Evolutionary conservation across 495 filamentous ascomycete genomes (phyloP).

Genomic region (Aspergillus carlsbadensis): DNA sequence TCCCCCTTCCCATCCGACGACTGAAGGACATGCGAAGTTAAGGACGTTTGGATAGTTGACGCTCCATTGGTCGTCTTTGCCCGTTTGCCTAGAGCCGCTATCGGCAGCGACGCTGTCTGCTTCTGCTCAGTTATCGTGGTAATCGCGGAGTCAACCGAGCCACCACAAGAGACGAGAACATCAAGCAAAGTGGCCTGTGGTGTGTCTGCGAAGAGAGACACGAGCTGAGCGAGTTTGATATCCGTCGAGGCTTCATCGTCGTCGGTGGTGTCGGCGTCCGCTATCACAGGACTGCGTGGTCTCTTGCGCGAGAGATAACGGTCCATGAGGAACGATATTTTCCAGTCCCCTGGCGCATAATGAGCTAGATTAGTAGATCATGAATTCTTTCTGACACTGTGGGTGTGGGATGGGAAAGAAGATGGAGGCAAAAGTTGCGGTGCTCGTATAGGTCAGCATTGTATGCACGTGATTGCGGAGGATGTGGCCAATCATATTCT

Average conservation of each 20-base stretch:
- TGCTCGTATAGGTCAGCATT: too few relatives aligned
- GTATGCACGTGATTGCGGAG: too few relatives aligned
- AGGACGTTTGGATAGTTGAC: conserved; percentile 37
- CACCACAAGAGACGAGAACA: conserved; percentile 70
- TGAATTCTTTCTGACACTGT: too few relatives aligned
- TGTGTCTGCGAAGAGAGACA: conserved; percentile 67
- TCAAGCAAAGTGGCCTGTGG: conserved; percentile 72
- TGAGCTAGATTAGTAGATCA: not conserved
- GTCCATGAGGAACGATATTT: conserved; percentile 53
- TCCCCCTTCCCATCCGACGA: conserved; percentile 10
- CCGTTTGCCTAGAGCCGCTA: conserved; percentile 30
- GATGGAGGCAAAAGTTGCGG: too few relatives aligned
- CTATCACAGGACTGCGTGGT: conserved; percentile 28
- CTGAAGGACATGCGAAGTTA: conserved; percentile 46
- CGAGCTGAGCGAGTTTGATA: conserved; percentile 78
- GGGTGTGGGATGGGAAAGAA: too few relatives aligned
- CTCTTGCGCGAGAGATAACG: conserved; percentile 55
- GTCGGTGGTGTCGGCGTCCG: not conserved
- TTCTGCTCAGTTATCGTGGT: conserved; percentile 45
- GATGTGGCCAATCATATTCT: too few relatives aligned
- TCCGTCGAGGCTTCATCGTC: conserved; percentile 73
- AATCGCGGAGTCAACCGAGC: conserved; percentile 66
- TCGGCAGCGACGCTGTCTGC: conserved; percentile 7
- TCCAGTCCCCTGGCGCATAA: not conserved
- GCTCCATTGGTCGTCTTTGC: conserved; percentile 3